Evolutionary conservation across 371 early-diverging fungal genomes (phyloP).

Genomic region (Chytridiales sp.): DNA sequence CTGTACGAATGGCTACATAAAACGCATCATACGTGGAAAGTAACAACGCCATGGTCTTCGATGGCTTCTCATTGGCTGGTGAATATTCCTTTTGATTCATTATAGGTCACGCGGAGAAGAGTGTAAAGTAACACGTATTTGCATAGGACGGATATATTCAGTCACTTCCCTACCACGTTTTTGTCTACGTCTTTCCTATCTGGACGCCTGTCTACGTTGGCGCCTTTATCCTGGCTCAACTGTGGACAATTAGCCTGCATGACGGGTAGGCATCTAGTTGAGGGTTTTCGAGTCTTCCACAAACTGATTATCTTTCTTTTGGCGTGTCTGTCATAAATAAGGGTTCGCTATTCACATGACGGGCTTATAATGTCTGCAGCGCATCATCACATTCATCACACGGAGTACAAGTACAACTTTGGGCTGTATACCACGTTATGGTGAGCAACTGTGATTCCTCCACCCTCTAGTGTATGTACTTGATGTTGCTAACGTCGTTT

Average conservation of each 20-base stretch:
- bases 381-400: constrained; percentile 91
- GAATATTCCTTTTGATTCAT: constrained; percentile 8
- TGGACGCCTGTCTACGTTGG: constrained; percentile 79
- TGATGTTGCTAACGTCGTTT: not conserved
- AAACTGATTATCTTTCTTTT: constrained; percentile 1
- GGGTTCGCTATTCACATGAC: constrained; percentile 56
- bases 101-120: no score
- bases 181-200: constrained; percentile 82
- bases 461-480: not conserved
- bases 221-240: constrained; percentile 81
- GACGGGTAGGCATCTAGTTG: constrained; percentile 79
- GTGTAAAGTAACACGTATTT: no score
- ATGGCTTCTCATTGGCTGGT: constrained; percentile 87
- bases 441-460: constrained; percentile 30
- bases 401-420: constrained; percentile 96
- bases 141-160: constrained; percentile 90
- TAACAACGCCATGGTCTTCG: constrained; percentile 92
- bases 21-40: constrained; percentile 72
- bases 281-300: not conserved
- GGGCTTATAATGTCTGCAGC: constrained; percentile 78
- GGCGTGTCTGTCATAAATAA: constrained; percentile 14
- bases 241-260: constrained; percentile 95
- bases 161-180: constrained; percentile 88
- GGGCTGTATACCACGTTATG: constrained; percentile 88
- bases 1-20: constrained; percentile 88